A percentile compares a stretch with the other conserved stretches of the same genome.
Evolutionary conservation across 2,329 filamentous ascomycete species (phyloP).

Genomic region (Decorospora gaudefroyi): DNA sequence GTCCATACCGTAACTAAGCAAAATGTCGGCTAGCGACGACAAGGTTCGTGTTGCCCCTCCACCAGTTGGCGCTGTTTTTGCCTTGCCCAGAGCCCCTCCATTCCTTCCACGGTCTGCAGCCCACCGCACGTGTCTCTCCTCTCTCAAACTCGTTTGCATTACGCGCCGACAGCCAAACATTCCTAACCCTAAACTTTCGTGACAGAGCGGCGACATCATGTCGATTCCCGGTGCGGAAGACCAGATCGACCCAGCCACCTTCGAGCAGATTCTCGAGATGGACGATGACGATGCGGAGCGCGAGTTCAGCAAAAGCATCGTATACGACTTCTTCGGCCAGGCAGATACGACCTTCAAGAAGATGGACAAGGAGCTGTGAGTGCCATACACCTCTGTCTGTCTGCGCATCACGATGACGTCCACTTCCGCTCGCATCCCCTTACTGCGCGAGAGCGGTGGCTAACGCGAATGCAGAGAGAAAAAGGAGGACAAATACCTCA

Average conservation of each 20-base stretch:
- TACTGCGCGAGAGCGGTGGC: constrained; percentile 3
- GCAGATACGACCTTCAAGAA: constrained; percentile 81
- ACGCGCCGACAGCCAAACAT: constrained; percentile 4
- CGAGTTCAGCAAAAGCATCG: constrained; percentile 87
- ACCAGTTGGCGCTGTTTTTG: constrained; percentile 20
- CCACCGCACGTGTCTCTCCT: constrained; percentile 8
- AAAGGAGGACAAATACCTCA: constrained; percentile 61
- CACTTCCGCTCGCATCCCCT: constrained; percentile 1
- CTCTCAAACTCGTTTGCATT: neutral
- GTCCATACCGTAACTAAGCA: constrained; percentile 27
- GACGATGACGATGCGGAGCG: constrained; percentile 84
- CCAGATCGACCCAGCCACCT: constrained; percentile 77
- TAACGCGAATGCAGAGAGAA: constrained; percentile 58
- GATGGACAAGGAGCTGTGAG: constrained; percentile 85
- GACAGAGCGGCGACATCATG: constrained; percentile 45
- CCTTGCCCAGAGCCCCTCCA: constrained; percentile 17
- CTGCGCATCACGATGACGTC: constrained; percentile 4
- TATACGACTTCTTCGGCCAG: constrained; percentile 91
- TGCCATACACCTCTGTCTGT: constrained; percentile 27
- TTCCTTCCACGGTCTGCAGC: constrained; percentile 18
- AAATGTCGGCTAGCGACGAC: constrained; percentile 47
- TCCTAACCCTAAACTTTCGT: constrained; percentile 7
- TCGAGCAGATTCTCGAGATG: constrained; percentile 97
- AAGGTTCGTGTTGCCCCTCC: constrained; percentile 46
- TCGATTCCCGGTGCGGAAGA: constrained; percentile 68